phyloP scores from a whole-genome alignment of 2,329 filamentous ascomycete species.

The Lithohypha guttulata region DNA sequence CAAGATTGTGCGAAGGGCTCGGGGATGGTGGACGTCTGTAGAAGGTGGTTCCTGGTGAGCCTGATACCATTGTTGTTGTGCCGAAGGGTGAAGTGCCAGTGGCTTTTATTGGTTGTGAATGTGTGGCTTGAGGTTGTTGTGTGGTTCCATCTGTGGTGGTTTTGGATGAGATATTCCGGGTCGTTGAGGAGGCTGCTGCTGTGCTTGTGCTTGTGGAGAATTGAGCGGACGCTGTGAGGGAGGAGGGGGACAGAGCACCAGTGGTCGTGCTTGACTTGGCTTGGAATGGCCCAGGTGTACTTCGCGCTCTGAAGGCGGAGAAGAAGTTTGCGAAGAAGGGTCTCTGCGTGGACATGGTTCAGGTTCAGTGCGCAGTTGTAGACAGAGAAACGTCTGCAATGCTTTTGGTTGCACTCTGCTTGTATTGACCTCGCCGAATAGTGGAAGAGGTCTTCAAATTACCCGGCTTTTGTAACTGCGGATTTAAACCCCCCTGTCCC shows the following conservation, averaged over 20 bases:
- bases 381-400: neutral
- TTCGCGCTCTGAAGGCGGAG: constrained; percentile 56
- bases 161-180: constrained; percentile 40
- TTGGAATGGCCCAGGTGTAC: constrained; percentile 40
- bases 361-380: neutral
- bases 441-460: neutral
- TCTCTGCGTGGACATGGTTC: constrained; percentile 52
- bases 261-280: constrained; percentile 37
- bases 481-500: no score
- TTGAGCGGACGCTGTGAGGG: constrained; percentile 28
- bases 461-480: neutral
- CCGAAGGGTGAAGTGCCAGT: constrained; percentile 15
- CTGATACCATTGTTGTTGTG: constrained; percentile 16
- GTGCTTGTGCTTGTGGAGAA: constrained; percentile 28
- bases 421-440: neutral
- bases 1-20: constrained; percentile 24
- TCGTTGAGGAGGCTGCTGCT: constrained; percentile 31
- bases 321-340: constrained; percentile 58
- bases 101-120: constrained; percentile 30
- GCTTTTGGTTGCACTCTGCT: neutral
- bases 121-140: constrained; percentile 21
- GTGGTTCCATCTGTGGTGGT: constrained; percentile 21
- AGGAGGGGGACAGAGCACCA: constrained; percentile 23
- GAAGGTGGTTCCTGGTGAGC: constrained; percentile 19
- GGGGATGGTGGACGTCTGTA: constrained; percentile 21